These are phyloP conservation scores for Phytopythium cucurbitacearum DNA, from an alignment of 352 stramenopile genomes.

Conservation along the genomic window DNA sequence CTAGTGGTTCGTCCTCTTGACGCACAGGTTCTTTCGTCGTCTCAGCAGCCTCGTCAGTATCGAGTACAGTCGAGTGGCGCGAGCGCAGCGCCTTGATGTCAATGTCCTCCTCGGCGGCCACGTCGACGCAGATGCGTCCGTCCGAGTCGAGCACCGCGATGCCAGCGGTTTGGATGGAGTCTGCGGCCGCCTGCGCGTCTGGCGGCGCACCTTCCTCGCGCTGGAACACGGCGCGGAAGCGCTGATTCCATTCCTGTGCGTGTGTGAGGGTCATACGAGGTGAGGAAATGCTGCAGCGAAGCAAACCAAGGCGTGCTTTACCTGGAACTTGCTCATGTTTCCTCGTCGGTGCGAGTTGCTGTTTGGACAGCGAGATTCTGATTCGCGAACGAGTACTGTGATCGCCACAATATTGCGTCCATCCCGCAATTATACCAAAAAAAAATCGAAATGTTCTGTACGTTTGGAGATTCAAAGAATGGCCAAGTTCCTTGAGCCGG, in stretches of 20 bases:
- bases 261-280: background rate
- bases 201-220: background rate
- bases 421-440: no score
- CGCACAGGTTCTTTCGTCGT: background rate
- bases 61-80: constrained; percentile 20
- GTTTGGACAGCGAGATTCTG: background rate
- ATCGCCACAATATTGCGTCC: background rate
- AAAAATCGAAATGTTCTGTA: no score
- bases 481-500: no score
- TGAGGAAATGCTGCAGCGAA: no score
- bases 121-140: constrained; percentile 19
- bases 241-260: background rate
- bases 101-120: constrained; percentile 27
- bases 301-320: no score
- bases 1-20: background rate
- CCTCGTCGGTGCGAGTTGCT: no score
- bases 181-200: background rate
- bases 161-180: background rate
- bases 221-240: background rate
- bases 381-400: background rate
- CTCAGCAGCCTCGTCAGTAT: background rate
- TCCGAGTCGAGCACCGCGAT: constrained; percentile 1
- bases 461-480: no score
- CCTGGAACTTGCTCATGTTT: no score
- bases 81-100: constrained; percentile 16